Evolutionary conservation across 2,329 filamentous ascomycete species (phyloP).

Genomic region (Phialocephala subalpina): DNA sequence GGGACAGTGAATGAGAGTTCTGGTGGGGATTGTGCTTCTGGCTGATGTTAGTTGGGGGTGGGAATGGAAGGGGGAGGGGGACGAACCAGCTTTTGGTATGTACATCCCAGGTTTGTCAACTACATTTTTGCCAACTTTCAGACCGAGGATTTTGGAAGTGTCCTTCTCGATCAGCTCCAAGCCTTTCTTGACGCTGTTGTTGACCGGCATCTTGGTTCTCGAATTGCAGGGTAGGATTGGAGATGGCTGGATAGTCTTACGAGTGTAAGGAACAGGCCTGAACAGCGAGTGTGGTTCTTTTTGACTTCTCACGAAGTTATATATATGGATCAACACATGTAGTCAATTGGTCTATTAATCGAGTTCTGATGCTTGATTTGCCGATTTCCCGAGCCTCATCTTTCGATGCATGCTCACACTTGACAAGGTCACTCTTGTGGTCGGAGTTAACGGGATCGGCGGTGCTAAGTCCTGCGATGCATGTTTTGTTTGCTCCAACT

Average conservation of each 20-base stretch:
- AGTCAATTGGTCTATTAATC: too few relatives aligned
- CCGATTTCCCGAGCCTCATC: background rate
- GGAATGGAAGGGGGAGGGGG: background rate
- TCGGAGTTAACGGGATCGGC: background rate
- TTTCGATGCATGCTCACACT: background rate
- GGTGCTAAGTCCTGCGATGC: background rate
- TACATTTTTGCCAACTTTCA: slow-evolving; percentile 38
- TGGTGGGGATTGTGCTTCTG: slow-evolving; percentile 37
- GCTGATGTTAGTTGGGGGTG: background rate
- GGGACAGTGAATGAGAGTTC: slow-evolving; percentile 29
- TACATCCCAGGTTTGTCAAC: slow-evolving; percentile 42
- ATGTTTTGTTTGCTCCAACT: background rate
- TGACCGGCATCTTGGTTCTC: slow-evolving; percentile 22
- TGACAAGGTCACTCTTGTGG: background rate
- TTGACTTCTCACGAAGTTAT: background rate
- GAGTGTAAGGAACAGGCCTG: too few relatives aligned
- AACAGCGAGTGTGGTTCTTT: background rate
- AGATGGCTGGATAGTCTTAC: background rate
- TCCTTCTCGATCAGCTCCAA: slow-evolving; percentile 33
- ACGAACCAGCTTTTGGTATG: slow-evolving; percentile 44
- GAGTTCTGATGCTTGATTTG: background rate
- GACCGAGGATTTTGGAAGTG: slow-evolving; percentile 44
- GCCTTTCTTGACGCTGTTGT: slow-evolving; percentile 15
- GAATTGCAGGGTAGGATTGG: too few relatives aligned
- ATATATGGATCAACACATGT: too few relatives aligned